Conservation (phyloP, 2,329 filamentous ascomycete species). For the Cladosporium velox region DNA sequence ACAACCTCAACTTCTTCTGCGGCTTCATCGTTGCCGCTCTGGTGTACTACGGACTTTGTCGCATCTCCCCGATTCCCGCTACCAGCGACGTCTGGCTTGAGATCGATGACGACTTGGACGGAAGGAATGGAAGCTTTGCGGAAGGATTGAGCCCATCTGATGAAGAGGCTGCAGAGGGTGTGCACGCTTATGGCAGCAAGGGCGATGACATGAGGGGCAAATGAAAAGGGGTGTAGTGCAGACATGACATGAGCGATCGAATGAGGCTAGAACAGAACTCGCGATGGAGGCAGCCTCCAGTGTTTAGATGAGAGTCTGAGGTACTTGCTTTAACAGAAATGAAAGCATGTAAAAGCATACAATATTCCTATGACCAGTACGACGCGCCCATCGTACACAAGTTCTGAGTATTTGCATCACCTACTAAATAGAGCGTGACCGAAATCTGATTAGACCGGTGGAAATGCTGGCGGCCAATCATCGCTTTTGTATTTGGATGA, state of each 20-base stretch:
- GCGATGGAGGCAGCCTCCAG: not conserved
- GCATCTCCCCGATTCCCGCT: conserved; percentile 70
- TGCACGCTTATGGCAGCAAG: conserved; percentile 10
- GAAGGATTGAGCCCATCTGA: conserved; percentile 1
- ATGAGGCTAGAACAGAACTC: conserved; percentile 7
- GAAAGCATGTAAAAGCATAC: not conserved
- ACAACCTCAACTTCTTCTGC: conserved; percentile 87
- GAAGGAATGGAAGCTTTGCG: conserved; percentile 6
- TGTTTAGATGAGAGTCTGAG: not conserved
- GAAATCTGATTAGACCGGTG: not conserved
- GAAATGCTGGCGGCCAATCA: not conserved
- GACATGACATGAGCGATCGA: not conserved
- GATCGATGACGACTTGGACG: conserved; percentile 58
- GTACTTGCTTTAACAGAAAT: not conserved
- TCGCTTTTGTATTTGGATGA: not conserved
- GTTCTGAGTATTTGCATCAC: not conserved
- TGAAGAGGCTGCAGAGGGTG: conserved; percentile 12
- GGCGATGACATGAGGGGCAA: not conserved
- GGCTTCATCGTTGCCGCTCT: conserved; percentile 71
- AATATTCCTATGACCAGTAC: not conserved
- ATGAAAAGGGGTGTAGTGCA: not conserved
- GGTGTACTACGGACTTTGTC: conserved; percentile 72
- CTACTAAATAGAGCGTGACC: not conserved
- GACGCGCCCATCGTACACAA: not conserved
- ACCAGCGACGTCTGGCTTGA: conserved; percentile 77